Evolutionary conservation across 768 basidiomycete genomes (phyloP), one percentile per base, ranked within the genome.

Genomic region (Lyophyllum decastes): DNA sequence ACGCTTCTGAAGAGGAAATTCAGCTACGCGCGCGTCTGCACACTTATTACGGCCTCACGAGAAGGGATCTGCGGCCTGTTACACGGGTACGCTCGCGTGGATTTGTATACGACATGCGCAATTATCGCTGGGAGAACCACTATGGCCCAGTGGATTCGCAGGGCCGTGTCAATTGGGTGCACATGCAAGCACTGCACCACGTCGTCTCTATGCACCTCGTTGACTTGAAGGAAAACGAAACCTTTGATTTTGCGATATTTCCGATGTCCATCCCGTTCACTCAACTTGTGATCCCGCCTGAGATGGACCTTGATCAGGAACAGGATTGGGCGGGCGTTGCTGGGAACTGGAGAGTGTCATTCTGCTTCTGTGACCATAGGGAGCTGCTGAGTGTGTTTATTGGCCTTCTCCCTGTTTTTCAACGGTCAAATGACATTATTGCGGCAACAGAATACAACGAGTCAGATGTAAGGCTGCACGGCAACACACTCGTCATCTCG

Each of bases 341-440:
- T 30, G 89, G 88, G 0, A 30, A 69, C 16, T 90, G 89, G 89
- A 70, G 73, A 4, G 78, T 84, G 12, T 78, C 82, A n/a, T 89
- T 88, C 64, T 84, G 81, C 52, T 90, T 87, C 64, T 79, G 82
- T 52, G 88, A 90, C 66, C 88, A 90, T 64, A 72, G 85, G 5
- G 85, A 86, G 47, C 76, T 90, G 35, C 63, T 88, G 41, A 71
- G 88, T 90, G 64, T 68, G 87, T 74, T 14, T 50, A 33, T 33
- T 14, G 69, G 25, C 62, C 65, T 51, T 60, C 19, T 26, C n/a
- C n/a, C n/a, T 30, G 19, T 30, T 21, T 16, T 33, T 2, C 12
- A 11, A 11, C 14, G 52, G 30, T 25, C 10, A 35, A 17, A 35
- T 55, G 43, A 35, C 54, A 8, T 52, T 11, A 26, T n/a, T 44